Conservation (phyloP, 225 moss, liverwort and hornwort genomes). For the Marchantia polymorpha region DNA sequence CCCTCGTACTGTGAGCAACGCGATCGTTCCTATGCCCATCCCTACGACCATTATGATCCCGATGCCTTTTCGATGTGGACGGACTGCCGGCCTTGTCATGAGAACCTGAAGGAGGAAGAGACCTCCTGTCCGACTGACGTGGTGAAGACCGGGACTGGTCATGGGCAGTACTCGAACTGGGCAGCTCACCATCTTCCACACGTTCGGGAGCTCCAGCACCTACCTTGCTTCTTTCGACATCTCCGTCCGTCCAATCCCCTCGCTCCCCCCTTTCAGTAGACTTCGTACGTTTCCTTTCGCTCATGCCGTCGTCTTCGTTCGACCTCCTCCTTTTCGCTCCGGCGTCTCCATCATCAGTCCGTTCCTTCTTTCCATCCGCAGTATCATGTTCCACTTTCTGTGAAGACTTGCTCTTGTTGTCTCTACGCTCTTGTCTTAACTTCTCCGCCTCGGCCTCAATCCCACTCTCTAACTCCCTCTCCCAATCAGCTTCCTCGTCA, state of each 20-base stretch:
- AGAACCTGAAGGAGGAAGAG: slow-evolving; percentile 25
- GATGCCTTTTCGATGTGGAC: slow-evolving; percentile 33
- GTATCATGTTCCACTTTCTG: slow-evolving; percentile 30
- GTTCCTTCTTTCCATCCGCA: slow-evolving; percentile 30
- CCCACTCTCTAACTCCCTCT: slow-evolving; percentile 51
- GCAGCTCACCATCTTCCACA: slow-evolving; percentile 49
- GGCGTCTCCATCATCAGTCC: slow-evolving; percentile 36
- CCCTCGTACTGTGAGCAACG: slow-evolving; percentile 30
- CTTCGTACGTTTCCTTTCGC: slow-evolving; percentile 43
- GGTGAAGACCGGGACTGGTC: slow-evolving; percentile 41
- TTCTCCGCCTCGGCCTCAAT: slow-evolving; percentile 46
- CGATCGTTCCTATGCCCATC: slow-evolving; percentile 43
- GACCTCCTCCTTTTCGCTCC: slow-evolving; percentile 39
- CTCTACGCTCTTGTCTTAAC: slow-evolving; percentile 42
- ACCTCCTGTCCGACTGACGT: slow-evolving; percentile 32
- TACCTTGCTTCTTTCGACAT: slow-evolving; percentile 30
- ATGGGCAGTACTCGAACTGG: slow-evolving; percentile 33
- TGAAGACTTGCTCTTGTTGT: slow-evolving; percentile 30
- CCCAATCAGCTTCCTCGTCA: slow-evolving; percentile 70
- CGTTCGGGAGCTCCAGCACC: slow-evolving; percentile 31
- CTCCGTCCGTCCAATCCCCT: slow-evolving; percentile 39
- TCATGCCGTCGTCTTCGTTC: slow-evolving; percentile 23
- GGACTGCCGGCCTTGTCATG: slow-evolving; percentile 43
- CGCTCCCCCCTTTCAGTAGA: slow-evolving; percentile 43
- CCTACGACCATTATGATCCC: slow-evolving; percentile 43